Base-by-base conservation (phyloP, 768 basidiomycete genomes). In the Cantharellus cinnabarinus region DNA sequence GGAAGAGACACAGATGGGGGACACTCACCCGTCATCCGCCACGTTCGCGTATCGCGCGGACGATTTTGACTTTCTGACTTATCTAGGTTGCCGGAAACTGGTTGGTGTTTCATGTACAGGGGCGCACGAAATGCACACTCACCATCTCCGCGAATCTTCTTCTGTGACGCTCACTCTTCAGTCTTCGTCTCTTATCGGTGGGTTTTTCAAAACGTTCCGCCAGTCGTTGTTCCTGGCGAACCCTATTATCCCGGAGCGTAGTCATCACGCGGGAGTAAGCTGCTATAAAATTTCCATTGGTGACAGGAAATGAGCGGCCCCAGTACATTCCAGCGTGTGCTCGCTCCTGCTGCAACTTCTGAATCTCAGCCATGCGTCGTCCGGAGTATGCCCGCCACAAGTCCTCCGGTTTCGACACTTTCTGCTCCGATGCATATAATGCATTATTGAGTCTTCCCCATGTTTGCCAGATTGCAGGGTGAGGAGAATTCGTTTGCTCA, bases 61-160 rank as follows among this genome's bases (percentile, higher is more conserved):
- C 56, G 5, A 57, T 14, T 10, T 41, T 37, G 10, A 57, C 56
- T 42, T 57, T 57, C 14, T 57, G 5, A 37, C 41, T 14, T 15
- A 57, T 57, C 56, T 57, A 57, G 35, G 37, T 10, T 37, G 5
- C 5, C 15, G 52, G 7, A 37, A 54, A 37, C 10, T 1, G 20
- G 20, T 29, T 29, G 20, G 20, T 29, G 20, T 29, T 48, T 29
- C 29, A 48, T 48, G 44, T 48, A 29, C 10, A 10, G 10, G 10
- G 44, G 44, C 44, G 29, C 44, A 10, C 44, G 29, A 29, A 48
- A 48, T 37, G 38, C 1, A 41, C 5, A 62, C 79, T 63, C 71
- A 80, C 87, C 76, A 86, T 82, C 64, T 86, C 73, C 54, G 86
- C 82, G 69, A 89, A 90, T 61, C 76, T 79, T 65, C 75, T 80